A percentile compares a stretch with the other conserved stretches of the same genome.
These are phyloP conservation scores for Sideroxylon spinosum DNA, from an alignment of 179 eudicot genomes.

Conservation along the genomic window DNA sequence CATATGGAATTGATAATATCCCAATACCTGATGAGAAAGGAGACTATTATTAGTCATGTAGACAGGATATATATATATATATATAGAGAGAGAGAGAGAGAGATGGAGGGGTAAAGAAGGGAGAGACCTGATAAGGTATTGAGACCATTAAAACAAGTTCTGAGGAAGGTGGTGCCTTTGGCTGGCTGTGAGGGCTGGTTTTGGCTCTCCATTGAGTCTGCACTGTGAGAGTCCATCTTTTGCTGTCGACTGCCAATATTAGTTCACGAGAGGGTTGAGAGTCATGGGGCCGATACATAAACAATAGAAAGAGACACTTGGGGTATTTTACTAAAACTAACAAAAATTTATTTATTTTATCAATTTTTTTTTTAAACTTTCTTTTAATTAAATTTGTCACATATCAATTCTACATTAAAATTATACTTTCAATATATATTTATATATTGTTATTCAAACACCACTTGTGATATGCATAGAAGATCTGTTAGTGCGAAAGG, in stretches of 20 bases:
- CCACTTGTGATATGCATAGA: no score
- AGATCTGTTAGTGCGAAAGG: no score
- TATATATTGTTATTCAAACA: no score
- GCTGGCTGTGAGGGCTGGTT: constrained; percentile 15
- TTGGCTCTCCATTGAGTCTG: constrained; percentile 27
- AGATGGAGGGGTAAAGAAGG: no score
- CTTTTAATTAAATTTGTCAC: no score
- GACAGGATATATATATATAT: not conserved
- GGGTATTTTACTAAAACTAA: no score
- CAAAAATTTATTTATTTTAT: no score
- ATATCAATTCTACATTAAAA: no score
- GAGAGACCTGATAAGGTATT: constrained; percentile 45
- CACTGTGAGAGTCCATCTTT: constrained; percentile 15
- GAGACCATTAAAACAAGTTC: constrained; percentile 59
- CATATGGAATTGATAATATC: constrained; percentile 47
- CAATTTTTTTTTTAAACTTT: no score
- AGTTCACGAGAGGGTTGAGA: not conserved
- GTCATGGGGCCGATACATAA: not conserved
- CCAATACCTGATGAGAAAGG: constrained; percentile 41
- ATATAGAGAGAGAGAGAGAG: not conserved
- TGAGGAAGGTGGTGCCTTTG: constrained; percentile 43
- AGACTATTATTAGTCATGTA: not conserved
- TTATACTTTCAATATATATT: no score
- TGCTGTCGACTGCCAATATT: not conserved
- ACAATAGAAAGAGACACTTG: no score